Evolutionary conservation across 306 rosid genomes (phyloP).

Genomic region (Cicer arietinum): DNA sequence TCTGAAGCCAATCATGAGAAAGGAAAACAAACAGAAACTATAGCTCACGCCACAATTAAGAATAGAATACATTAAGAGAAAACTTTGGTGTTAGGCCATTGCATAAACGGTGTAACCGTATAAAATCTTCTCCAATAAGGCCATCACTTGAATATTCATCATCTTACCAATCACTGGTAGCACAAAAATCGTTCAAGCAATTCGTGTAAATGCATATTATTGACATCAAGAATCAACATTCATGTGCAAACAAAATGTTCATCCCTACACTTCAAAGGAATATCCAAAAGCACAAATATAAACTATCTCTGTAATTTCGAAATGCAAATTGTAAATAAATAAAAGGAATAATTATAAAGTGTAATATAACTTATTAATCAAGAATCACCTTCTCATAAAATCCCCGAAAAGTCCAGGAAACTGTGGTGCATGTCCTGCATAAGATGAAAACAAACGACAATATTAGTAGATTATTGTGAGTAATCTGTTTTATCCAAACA

Average conservation of each 20-base stretch:
- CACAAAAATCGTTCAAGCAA: conserved; percentile 15
- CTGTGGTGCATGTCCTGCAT: conserved; percentile 96
- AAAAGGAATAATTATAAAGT: neutral
- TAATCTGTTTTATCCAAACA: conserved; percentile 11
- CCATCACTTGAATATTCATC: conserved; percentile 6
- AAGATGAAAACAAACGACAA: conserved; percentile 31
- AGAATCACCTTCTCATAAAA: conserved; percentile 91
- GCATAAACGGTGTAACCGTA: conserved; percentile 15
- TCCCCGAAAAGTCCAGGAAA: conserved; percentile 97
- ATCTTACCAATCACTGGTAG: conserved; percentile 11
- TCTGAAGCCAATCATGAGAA: conserved; percentile 33
- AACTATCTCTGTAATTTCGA: conserved; percentile 19
- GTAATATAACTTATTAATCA: neutral
- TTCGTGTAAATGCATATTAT: conserved; percentile 31
- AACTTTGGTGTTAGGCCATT: conserved; percentile 8
- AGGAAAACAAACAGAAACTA: conserved; percentile 36
- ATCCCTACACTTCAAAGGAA: neutral
- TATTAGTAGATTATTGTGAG: conserved; percentile 7
- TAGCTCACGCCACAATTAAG: conserved; percentile 17
- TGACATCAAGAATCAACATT: conserved; percentile 16
- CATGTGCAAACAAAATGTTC: neutral
- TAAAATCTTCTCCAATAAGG: conserved; percentile 16
- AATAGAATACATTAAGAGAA: neutral
- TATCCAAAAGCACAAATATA: conserved; percentile 4
- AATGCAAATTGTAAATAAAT: neutral